Base-by-base conservation (phyloP, 148 eudicot genomes). In the Vaccinium corymbosum region DNA sequence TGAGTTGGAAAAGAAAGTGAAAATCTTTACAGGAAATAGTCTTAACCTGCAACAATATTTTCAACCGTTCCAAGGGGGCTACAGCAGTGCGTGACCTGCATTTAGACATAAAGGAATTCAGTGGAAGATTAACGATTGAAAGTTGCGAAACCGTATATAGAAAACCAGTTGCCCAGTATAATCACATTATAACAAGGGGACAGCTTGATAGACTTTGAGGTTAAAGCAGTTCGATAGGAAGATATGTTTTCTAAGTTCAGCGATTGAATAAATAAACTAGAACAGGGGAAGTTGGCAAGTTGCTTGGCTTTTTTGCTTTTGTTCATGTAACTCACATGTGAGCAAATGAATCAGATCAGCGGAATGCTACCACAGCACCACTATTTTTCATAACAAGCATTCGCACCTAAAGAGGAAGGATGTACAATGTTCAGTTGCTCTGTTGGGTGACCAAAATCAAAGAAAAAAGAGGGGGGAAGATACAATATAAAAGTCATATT, bases 11-110 rank as follows among this genome's bases (percentile, higher is more conserved):
- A 86, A 56, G 17, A 48, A 46, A 46, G 68, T 51, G 29, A 52
- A 10, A 38, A 8, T 80, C n/a, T 50, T 82, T 14, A 51, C 3
- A 17, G 49, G 49, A 9, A 64, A 50, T 13, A 35, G 42, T 50
- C 19, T 82, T 57, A 55, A 94, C 97, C 97, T 94, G 97, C 19
- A 92, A 92, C 88, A 94, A 81, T 82, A 94, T 94, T 83, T 94
- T 94, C 29, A 94, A 50, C 19, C 95, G 89, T 87, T 94, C 97
- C 83, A 94, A 79, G 29, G 97, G 97, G 19, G 97, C 97, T 68
- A 94, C 97, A 76, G 95, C 95, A 81, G 95, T 92, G 14, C 97
- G 94, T 20, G 97, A 94, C 86, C 97, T 94, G 92, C 79, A 82
- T 85, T 85, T 14, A 83, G 15, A 52, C 22, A 81, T 29, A 29